Base-by-base conservation (phyloP, 805 yeast species). In the Saccharomycopsis amapae region DNA sequence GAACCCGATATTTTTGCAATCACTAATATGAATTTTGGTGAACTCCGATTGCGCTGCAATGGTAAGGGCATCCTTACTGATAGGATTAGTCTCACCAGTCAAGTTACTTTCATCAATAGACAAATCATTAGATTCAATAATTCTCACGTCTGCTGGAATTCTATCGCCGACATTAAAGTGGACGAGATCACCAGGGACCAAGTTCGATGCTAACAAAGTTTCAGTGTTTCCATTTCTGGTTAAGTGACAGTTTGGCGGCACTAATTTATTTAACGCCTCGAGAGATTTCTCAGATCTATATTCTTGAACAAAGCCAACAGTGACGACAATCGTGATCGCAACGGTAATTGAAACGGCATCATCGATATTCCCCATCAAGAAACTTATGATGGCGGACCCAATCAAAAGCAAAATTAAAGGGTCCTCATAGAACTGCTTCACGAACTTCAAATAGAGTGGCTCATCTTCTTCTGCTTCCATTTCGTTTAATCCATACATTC, bases 281-380 rank as follows among this genome's bases (percentile, higher is more conserved):
- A 93, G 68, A 4, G 96, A 85, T 68, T 93, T 84, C 59, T 93
- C 99, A 1, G 96, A 85, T 58, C 97, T 75, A 59, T 89, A 89
- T 63, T 93, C 99, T 66, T 93, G 99, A 26, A 93, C 89, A 66
- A 93, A 93, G 0, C 99, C 99, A 31, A 93, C 99, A 1, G 93
- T 78, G 10, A 93, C 97, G 26, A 93, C 99, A 55, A 93, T 89
- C 37, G 85, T 56, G 41, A 93, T 86, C 3, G 98, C 98, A 52
- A 89, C 69, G 0, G 97, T 81, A 55, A 93, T 93, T 54, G 93
- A 81, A n/a, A 93, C 68, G 2, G 97, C 95, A 62, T 93, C 99
- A 61, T 93, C 97, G 26, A 79, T 78, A 64, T 93, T 93, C n/a
- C 96, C 96, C 94, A 93, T 86, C 56, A 85, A 63, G 55, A 90